phyloP scores from a whole-genome alignment of 2,329 filamentous ascomycete species.

The Calcarisporium arbuscula region DNA sequence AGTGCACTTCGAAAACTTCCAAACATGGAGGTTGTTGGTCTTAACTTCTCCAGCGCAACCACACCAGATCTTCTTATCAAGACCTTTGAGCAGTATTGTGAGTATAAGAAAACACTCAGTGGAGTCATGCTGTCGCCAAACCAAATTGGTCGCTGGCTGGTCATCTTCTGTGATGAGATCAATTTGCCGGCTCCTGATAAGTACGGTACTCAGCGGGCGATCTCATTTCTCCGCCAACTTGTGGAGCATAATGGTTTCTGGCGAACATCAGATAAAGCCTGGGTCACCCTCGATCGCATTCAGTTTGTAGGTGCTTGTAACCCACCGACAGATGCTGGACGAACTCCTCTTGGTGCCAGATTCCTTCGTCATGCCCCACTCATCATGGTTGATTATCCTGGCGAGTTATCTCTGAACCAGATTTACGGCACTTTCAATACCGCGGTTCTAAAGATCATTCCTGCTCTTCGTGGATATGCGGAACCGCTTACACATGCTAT shows the following conservation, averaged over 20 bases:
- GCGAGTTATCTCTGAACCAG: conserved; percentile 87
- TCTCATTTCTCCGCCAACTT: conserved; percentile 93
- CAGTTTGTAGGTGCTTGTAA: conserved; percentile 99
- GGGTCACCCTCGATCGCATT: conserved; percentile 95
- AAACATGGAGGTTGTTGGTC: conserved; percentile 97
- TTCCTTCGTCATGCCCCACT: conserved; percentile 97
- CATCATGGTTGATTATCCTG: conserved; percentile 99
- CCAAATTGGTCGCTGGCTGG: conserved; percentile 95
- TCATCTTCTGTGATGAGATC: conserved; percentile 99
- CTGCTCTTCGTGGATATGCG: conserved; percentile 87
- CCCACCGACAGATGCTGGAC: conserved; percentile 92
- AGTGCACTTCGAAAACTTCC: conserved; percentile 93
- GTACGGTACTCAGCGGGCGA: conserved; percentile 94
- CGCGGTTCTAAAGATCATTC: conserved; percentile 93
- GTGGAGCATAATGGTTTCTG: conserved; percentile 99
- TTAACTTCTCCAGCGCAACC: conserved; percentile 98
- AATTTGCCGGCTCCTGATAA: conserved; percentile 96
- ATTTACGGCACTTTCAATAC: conserved; percentile 99
- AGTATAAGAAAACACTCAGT: conserved; percentile 98
- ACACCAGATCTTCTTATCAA: conserved; percentile 97
- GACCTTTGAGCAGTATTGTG: conserved; percentile 98
- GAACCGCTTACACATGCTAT: conserved; percentile 94
- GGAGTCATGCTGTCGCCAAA: conserved; percentile 92
- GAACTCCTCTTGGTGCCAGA: conserved; percentile 85
- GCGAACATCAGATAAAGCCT: conserved; percentile 94